phyloP scores from a whole-genome alignment of 2,329 filamentous ascomycete genomes.

The Claviceps quebecensis region DNA sequence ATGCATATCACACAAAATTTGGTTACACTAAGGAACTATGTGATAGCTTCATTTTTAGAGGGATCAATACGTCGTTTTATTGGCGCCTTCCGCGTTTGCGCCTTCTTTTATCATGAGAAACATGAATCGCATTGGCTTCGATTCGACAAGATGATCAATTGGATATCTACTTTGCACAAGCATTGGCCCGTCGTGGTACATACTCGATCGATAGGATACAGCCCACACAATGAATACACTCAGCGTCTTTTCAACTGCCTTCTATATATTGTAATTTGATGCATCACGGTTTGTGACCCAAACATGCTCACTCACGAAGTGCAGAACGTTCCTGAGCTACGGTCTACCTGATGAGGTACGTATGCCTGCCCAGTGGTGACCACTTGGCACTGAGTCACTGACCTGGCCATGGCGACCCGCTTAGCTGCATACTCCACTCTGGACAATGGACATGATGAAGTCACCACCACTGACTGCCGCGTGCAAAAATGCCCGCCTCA shows the following conservation, averaged over 20 bases:
- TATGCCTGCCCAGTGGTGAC: too few relatives aligned
- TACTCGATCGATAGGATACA: background rate
- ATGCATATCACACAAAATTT: background rate
- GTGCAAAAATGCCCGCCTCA: background rate
- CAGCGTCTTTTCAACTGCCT: background rate
- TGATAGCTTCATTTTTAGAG: background rate
- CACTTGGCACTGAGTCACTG: too few relatives aligned
- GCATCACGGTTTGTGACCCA: background rate
- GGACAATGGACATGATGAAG: background rate
- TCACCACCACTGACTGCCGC: background rate
- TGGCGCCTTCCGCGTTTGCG: background rate
- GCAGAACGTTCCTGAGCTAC: background rate
- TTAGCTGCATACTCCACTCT: background rate
- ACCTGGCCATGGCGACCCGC: background rate
- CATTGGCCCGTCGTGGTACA: background rate
- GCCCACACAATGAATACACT: background rate
- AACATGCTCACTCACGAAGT: background rate
- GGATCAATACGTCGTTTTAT: background rate
- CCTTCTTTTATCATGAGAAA: background rate
- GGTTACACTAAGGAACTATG: background rate
- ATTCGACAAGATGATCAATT: background rate
- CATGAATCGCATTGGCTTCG: background rate
- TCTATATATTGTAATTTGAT: background rate
- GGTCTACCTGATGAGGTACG: too few relatives aligned
- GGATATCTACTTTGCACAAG: background rate